Conservation (phyloP, 2,329 filamentous ascomycete genomes). For the Exophiala sp. region DNA sequence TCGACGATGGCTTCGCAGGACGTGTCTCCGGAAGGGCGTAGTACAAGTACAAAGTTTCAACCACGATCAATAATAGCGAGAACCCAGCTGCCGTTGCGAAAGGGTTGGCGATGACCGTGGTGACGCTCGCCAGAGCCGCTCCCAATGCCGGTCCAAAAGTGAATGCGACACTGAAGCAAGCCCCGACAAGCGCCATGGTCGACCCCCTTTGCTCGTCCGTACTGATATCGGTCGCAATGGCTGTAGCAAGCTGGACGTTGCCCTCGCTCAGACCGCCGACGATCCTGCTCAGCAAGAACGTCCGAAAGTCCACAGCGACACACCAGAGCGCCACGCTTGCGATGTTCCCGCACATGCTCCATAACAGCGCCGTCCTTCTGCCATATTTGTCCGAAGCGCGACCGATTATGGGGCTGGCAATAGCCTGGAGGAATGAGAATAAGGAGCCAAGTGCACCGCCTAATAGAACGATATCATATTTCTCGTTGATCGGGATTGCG, state of each 20-base stretch:
- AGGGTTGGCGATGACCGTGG: slow-evolving; percentile 78
- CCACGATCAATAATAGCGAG: slow-evolving; percentile 76
- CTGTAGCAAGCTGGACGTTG: slow-evolving; percentile 92
- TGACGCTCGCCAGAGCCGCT: slow-evolving; percentile 75
- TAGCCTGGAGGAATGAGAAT: slow-evolving; percentile 87
- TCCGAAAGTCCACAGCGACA: slow-evolving; percentile 86
- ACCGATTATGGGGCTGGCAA: slow-evolving; percentile 89
- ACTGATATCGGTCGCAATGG: slow-evolving; percentile 94
- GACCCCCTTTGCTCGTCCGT: slow-evolving; percentile 78
- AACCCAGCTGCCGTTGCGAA: slow-evolving; percentile 91
- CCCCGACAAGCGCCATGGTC: slow-evolving; percentile 94
- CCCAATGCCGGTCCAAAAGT: slow-evolving; percentile 93
- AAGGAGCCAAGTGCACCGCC: slow-evolving; percentile 90
- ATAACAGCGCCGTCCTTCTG: slow-evolving; percentile 78
- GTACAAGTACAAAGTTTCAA: slow-evolving; percentile 87
- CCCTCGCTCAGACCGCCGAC: slow-evolving; percentile 94
- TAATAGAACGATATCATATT: slow-evolving; percentile 94
- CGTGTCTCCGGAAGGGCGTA: slow-evolving; percentile 81
- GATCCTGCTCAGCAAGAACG: slow-evolving; percentile 87
- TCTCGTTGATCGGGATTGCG: slow-evolving; percentile 84
- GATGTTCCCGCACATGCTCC: slow-evolving; percentile 91
- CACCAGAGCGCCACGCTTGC: slow-evolving; percentile 93
- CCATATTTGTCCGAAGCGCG: slow-evolving; percentile 84
- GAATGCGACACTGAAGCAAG: slow-evolving; percentile 95
- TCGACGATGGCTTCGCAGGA: slow-evolving; percentile 47